Evolutionary conservation across 2,329 filamentous ascomycete genomes (phyloP), one percentile per base, ranked within the genome.

Genomic region (Cercospora berteroae): DNA sequence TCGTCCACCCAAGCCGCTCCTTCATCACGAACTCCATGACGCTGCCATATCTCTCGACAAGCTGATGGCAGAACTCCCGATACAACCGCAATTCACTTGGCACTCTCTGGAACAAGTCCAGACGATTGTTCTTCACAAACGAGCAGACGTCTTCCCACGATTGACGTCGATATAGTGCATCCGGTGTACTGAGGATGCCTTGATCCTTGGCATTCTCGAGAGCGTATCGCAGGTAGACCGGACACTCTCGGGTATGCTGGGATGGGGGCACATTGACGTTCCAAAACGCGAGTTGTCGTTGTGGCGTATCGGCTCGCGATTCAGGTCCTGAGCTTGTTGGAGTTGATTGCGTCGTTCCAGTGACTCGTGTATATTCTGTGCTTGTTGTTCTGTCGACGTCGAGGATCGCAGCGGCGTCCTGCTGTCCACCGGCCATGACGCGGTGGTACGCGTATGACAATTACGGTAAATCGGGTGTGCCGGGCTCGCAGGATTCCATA

Each of bases 51-150:
- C 88, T 81, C 69, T 84, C 81, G 68, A 86, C 85, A 23, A 96
- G 82, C 31, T 84, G 77, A 76, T 87, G 85, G 23, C 85, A 89
- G 78, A 89, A 96, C 66, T 87, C 84, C 5, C 91, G 84, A 77
- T 97, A 98, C 52, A 86, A 85, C n/a, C 92, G 85, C 66, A 97
- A 83, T 63, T 95, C 87, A 3, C 88, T 90, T 0, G 94, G 93
- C 1, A 88, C 80, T 20, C 94, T 88, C 74, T 90, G 89, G 78
- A 98, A 96, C 12, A 82, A 82, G 74, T 92, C 89, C 56, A 97
- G 88, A 8, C 85, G 85, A 80, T 96, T 94, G 56, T 82, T 81
- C 16, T 74, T 76, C 66, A 92, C 85, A 69, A 94, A 84, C 25
- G 84, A 78, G 74, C 82, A 83, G 62, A 94, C 90, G 70, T 89